These are phyloP conservation scores for Fusarium vanettenii DNA, from an alignment of 2,329 filamentous ascomycete genomes.

Conservation along the genomic window DNA sequence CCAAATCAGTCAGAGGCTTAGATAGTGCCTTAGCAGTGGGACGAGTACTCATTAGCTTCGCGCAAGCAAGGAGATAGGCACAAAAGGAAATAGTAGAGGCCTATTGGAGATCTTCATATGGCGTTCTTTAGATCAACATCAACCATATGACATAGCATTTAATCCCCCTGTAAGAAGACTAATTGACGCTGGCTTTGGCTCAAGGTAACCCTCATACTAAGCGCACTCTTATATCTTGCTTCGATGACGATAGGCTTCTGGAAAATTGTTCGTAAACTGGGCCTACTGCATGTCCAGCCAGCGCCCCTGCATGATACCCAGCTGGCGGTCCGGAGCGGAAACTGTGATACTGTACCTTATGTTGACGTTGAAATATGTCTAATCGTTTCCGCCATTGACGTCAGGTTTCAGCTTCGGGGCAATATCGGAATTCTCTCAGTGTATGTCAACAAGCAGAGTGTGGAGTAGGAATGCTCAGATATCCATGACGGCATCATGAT, in stretches of 20 bases:
- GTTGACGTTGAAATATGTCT: not conserved
- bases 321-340: not conserved
- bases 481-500: slow-evolving; percentile 36
- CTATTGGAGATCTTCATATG: not conserved
- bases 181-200: not conserved
- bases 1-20: too few species aligned
- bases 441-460: not conserved
- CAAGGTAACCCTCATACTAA: not conserved
- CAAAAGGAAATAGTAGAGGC: not conserved
- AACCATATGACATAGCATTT: too few species aligned
- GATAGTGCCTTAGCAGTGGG: too few species aligned
- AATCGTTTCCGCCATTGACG: not conserved
- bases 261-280: not conserved
- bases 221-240: not conserved
- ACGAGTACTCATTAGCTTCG: too few species aligned
- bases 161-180: not conserved
- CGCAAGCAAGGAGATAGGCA: too few species aligned
- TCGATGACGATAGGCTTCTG: not conserved
- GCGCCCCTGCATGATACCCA: not conserved
- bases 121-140: not conserved
- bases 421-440: not conserved
- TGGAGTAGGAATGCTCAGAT: not conserved
- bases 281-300: not conserved
- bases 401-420: not conserved
- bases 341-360: not conserved